phyloP scores from a whole-genome alignment of 768 basidiomycete genomes.

The Trichaptum fuscoviolaceum region DNA sequence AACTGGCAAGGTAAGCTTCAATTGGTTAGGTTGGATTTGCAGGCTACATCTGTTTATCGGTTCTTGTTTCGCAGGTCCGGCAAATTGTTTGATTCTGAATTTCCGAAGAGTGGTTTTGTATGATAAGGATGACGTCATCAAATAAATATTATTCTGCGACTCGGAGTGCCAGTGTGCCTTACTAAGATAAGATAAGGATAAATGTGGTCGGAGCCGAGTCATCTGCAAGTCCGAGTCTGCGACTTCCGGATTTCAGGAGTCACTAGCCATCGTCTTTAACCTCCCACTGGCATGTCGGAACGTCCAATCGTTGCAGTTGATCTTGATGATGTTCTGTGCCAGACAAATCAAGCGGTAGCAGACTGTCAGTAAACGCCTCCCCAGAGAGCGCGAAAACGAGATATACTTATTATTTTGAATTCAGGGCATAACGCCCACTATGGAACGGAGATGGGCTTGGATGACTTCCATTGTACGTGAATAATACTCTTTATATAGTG shows the following conservation, averaged over 20 bases:
- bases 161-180: not conserved
- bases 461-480: constrained; percentile 56
- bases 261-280: not conserved
- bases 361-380: constrained; percentile 40
- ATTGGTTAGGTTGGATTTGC: not conserved
- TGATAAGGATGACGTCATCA: not conserved
- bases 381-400: not conserved
- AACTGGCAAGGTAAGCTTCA: constrained; percentile 46
- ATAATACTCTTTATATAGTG: not conserved
- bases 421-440: constrained; percentile 64
- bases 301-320: constrained; percentile 50
- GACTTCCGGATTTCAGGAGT: no score
- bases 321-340: constrained; percentile 61
- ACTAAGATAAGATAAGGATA: not conserved
- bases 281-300: not conserved
- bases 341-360: constrained; percentile 54
- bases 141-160: not conserved
- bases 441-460: constrained; percentile 49
- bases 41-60: not conserved
- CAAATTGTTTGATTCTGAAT: not conserved
- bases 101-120: not conserved
- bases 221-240: not conserved
- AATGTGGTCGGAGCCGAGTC: not conserved
- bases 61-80: not conserved
- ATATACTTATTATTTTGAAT: not conserved